Percentiles rank a stretch among this genome's conserved stretches.
phyloP scores from a whole-genome alignment of 192 early-diverging fungal species.

The Mortierella antarctica region DNA sequence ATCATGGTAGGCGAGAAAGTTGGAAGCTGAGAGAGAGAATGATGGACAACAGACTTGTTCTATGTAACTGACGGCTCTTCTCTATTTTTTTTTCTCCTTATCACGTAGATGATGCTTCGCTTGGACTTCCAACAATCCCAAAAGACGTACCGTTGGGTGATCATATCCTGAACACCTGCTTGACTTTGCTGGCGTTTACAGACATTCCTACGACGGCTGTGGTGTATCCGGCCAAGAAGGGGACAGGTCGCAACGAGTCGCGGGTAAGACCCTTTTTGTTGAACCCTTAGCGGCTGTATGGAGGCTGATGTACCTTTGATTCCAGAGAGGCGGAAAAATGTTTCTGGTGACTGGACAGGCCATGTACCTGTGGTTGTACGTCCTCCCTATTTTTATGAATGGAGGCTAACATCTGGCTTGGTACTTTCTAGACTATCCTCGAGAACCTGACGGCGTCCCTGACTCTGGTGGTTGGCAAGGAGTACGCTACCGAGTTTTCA shows the following conservation, averaged over 20 bases:
- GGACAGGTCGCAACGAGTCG: conserved; percentile 17
- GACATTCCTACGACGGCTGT: conserved; percentile 28
- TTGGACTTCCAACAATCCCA: conserved; percentile 8
- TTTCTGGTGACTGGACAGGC: too few species aligned
- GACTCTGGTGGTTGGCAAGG: background rate
- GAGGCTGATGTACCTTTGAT: background rate
- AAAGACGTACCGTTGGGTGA: conserved; percentile 29
- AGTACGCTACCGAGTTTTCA: conserved; percentile 7
- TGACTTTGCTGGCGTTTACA: conserved; percentile 22
- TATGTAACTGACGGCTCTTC: background rate
- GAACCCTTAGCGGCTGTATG: background rate
- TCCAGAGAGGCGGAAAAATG: too few species aligned
- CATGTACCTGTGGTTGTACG: too few species aligned
- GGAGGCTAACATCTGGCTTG: too few species aligned
- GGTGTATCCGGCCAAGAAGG: conserved; percentile 42
- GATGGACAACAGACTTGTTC: background rate
- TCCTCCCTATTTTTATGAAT: too few species aligned
- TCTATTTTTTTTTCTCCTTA: background rate
- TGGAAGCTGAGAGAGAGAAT: background rate
- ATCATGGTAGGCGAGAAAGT: conserved; percentile 14
- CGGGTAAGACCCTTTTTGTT: conserved; percentile 7
- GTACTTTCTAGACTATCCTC: conserved; percentile 15
- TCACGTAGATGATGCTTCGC: background rate
- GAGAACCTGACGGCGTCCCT: conserved; percentile 19
- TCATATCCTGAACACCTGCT: conserved; percentile 32